Percentiles rank a stretch among this genome's conserved stretches.
phyloP scores from a whole-genome alignment of 2,329 filamentous ascomycete genomes.

The Penicillium psychrosexuale region DNA sequence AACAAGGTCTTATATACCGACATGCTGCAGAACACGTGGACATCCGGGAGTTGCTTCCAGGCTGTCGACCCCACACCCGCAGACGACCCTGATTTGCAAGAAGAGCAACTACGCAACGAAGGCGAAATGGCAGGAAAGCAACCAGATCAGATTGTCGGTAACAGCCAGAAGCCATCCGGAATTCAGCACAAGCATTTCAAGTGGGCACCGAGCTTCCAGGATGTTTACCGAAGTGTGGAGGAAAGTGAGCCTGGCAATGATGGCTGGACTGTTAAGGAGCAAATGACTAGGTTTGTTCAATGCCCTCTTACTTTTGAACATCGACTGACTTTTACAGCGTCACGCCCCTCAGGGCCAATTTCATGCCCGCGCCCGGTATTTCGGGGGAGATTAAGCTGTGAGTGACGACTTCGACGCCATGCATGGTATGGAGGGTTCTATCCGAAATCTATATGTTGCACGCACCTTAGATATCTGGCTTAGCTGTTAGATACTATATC shows the following conservation, averaged over 20 bases:
- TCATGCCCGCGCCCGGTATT: conserved; percentile 69
- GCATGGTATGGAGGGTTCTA: conserved; percentile 15
- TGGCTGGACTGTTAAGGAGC: conserved; percentile 87
- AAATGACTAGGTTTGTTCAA: conserved; percentile 69
- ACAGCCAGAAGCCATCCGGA: conserved; percentile 34
- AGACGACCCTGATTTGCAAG: conserved; percentile 62
- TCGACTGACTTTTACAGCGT: conserved; percentile 55
- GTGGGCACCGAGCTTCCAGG: conserved; percentile 83
- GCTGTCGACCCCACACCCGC: conserved; percentile 66
- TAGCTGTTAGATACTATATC: conserved; percentile 27
- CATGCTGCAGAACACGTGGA: conserved; percentile 91
- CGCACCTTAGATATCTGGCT: conserved; percentile 26
- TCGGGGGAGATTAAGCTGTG: conserved; percentile 77
- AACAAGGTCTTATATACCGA: conserved; percentile 76
- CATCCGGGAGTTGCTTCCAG: conserved; percentile 77
- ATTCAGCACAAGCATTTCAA: conserved; percentile 87
- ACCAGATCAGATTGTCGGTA: conserved; percentile 21
- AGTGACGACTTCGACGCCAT: conserved; percentile 50
- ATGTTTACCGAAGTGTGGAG: conserved; percentile 85
- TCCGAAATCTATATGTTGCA: conserved; percentile 26
- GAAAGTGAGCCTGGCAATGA: conserved; percentile 77
- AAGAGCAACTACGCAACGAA: conserved; percentile 68
- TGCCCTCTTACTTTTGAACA: too few relatives aligned
- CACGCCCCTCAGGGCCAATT: conserved; percentile 88
- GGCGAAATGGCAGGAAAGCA: conserved; percentile 46